These are phyloP conservation scores for Pseudotsuga menziesii DNA, from an alignment of 75 land plant genomes.

Conservation along the genomic window DNA sequence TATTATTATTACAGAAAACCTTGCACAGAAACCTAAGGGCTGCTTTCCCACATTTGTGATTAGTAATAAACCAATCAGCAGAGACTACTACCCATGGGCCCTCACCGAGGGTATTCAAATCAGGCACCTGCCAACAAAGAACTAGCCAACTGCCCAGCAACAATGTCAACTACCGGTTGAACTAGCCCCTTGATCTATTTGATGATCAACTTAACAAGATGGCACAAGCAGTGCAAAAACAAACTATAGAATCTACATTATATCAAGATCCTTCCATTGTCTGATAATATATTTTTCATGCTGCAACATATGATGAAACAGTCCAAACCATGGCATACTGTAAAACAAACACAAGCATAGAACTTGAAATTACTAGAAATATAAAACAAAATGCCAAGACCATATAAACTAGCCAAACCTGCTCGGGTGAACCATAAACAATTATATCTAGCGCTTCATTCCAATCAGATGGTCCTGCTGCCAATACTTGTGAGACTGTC, in stretches of 20 bases:
- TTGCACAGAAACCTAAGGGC: too few relatives aligned
- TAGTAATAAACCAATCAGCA: too few relatives aligned
- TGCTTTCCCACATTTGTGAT: too few relatives aligned
- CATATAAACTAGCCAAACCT: conserved; percentile 35
- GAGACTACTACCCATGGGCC: too few relatives aligned
- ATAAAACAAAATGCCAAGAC: background rate
- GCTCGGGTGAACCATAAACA: conserved; percentile 81
- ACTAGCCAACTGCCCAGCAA: too few relatives aligned
- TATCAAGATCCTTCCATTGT: background rate
- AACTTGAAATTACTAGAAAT: background rate
- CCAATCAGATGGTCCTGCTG: conserved; percentile 81
- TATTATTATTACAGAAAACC: too few relatives aligned
- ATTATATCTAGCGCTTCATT: conserved; percentile 96
- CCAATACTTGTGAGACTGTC: conserved; percentile 25
- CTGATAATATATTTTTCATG: too few relatives aligned
- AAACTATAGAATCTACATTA: background rate
- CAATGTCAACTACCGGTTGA: too few relatives aligned
- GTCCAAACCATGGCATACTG: background rate
- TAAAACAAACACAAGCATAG: background rate
- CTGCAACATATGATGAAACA: too few relatives aligned
- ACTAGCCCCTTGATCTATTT: too few relatives aligned
- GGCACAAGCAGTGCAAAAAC: background rate
- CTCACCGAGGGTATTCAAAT: too few relatives aligned
- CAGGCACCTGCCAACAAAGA: too few relatives aligned
- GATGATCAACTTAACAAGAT: background rate